A percentile compares a stretch with the other conserved stretches of the same genome.
These are phyloP conservation scores for Huntiella savannae DNA, from an alignment of 2,329 filamentous ascomycete genomes.

Conservation along the genomic window DNA sequence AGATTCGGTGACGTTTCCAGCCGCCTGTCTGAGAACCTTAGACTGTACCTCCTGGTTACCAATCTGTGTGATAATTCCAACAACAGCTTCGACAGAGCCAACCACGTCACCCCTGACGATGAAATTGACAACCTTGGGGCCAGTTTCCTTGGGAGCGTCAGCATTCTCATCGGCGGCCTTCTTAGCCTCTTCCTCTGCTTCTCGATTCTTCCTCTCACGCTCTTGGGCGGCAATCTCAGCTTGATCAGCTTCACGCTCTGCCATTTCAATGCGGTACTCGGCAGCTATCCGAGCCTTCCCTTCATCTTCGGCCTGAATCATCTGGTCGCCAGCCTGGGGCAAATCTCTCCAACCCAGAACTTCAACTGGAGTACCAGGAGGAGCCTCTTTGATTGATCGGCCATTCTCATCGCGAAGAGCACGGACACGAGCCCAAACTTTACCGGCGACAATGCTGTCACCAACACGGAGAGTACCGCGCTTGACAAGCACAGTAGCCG, in stretches of 20 bases:
- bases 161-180: constrained; percentile 18
- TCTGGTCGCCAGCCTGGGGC: constrained; percentile 68
- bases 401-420: constrained; percentile 73
- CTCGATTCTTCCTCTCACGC: constrained; percentile 38
- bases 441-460: constrained; percentile 71
- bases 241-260: constrained; percentile 54
- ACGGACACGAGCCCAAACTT: constrained; percentile 73
- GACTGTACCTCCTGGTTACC: constrained; percentile 72
- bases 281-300: constrained; percentile 60
- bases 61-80: constrained; percentile 54
- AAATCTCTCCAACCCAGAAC: constrained; percentile 82
- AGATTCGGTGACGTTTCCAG: constrained; percentile 64
- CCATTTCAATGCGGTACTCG: constrained; percentile 53
- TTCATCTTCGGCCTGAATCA: constrained; percentile 67
- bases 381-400: constrained; percentile 47
- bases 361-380: constrained; percentile 78
- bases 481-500: constrained; percentile 75
- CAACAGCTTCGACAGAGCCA: constrained; percentile 81
- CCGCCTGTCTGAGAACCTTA: constrained; percentile 54
- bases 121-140: constrained; percentile 47
- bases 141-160: constrained; percentile 19
- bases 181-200: constrained; percentile 21
- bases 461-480: constrained; percentile 68
- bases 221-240: constrained; percentile 65
- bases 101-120: constrained; percentile 84